Percentiles rank a stretch among this genome's conserved stretches.
phyloP scores from a whole-genome alignment of 2,329 filamentous ascomycete species.

The Aotearoamyces nothofagi region DNA sequence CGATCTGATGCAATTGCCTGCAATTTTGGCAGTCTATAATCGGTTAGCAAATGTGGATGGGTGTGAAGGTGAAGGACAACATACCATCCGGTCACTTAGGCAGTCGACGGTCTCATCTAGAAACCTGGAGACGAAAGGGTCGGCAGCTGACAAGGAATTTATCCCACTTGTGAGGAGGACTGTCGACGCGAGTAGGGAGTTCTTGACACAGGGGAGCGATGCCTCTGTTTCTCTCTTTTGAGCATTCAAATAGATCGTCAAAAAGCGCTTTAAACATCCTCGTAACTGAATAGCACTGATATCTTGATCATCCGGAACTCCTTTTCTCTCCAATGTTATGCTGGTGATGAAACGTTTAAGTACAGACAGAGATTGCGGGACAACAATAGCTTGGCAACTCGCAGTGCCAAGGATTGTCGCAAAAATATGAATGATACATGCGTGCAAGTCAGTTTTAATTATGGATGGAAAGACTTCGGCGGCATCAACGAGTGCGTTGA shows the following conservation, averaged over 20 bases:
- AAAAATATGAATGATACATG: slow-evolving; percentile 94
- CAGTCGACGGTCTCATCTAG: slow-evolving; percentile 76
- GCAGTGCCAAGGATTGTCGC: slow-evolving; percentile 81
- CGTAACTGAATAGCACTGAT: slow-evolving; percentile 43
- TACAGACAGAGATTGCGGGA: slow-evolving; percentile 80
- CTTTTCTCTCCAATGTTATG: slow-evolving; percentile 37
- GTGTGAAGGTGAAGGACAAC: slow-evolving; percentile 5
- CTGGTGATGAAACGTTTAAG: slow-evolving; percentile 80
- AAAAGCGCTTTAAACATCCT: slow-evolving; percentile 67
- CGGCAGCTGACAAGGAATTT: slow-evolving; percentile 57
- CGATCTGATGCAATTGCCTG: slow-evolving; percentile 77
- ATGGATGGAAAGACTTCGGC: slow-evolving; percentile 92
- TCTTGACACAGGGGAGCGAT: slow-evolving; percentile 81
- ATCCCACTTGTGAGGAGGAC: slow-evolving; percentile 74
- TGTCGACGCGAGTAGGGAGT: slow-evolving; percentile 74
- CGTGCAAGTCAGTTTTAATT: slow-evolving; percentile 91
- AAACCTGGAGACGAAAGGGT: slow-evolving; percentile 60
- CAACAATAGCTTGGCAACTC: slow-evolving; percentile 72
- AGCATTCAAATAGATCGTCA: slow-evolving; percentile 62
- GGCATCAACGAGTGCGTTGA: slow-evolving; percentile 84
- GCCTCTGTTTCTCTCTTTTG: slow-evolving; percentile 62
- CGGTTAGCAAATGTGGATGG: slow-evolving; percentile 6
- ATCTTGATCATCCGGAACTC: slow-evolving; percentile 22
- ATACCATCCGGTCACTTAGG: slow-evolving; percentile 58
- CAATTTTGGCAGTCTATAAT: slow-evolving; percentile 64